A percentile compares a stretch with the other conserved stretches of the same genome.
These are phyloP conservation scores for Pythium dissimile DNA, from an alignment of 352 stramenopile genomes.

Conservation along the genomic window DNA sequence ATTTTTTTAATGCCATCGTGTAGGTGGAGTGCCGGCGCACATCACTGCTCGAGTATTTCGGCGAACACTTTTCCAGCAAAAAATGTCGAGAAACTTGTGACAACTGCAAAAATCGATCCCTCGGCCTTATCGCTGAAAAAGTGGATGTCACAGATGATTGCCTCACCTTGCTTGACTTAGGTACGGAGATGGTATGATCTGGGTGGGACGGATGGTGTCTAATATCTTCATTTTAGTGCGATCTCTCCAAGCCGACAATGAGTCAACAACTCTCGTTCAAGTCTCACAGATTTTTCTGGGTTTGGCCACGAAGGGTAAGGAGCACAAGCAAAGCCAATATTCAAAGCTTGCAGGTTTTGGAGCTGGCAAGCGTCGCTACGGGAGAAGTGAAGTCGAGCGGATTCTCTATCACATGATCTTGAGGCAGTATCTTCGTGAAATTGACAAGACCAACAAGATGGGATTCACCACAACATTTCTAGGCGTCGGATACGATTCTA, in stretches of 20 bases:
- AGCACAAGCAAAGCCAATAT: conserved; percentile 67
- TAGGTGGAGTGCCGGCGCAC: conserved; percentile 78
- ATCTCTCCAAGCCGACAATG: conserved; percentile 48
- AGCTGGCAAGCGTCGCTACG: conserved; percentile 66
- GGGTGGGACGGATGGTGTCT: too few species aligned
- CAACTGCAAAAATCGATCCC: conserved; percentile 82
- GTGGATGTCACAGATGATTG: conserved; percentile 78
- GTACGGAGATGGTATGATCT: too few species aligned
- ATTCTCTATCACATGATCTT: conserved; percentile 89
- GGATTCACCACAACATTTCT: conserved; percentile 85
- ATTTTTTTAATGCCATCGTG: neutral
- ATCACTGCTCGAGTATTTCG: conserved; percentile 84
- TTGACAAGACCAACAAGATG: conserved; percentile 78
- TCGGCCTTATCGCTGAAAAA: conserved; percentile 67
- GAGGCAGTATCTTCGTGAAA: conserved; percentile 74
- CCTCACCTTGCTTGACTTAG: conserved; percentile 46
- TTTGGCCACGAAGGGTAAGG: conserved; percentile 56
- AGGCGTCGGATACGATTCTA: conserved; percentile 46
- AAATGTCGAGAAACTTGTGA: conserved; percentile 78
- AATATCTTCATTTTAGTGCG: conserved; percentile 39
- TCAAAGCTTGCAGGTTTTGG: conserved; percentile 57
- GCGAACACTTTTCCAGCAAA: conserved; percentile 79
- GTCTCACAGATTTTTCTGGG: conserved; percentile 73
- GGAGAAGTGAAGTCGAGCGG: conserved; percentile 74
- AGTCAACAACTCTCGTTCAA: conserved; percentile 69